Evolutionary conservation across 208 protist species (phyloP).

Genomic region (Acanthamoeba polyphaga): DNA sequence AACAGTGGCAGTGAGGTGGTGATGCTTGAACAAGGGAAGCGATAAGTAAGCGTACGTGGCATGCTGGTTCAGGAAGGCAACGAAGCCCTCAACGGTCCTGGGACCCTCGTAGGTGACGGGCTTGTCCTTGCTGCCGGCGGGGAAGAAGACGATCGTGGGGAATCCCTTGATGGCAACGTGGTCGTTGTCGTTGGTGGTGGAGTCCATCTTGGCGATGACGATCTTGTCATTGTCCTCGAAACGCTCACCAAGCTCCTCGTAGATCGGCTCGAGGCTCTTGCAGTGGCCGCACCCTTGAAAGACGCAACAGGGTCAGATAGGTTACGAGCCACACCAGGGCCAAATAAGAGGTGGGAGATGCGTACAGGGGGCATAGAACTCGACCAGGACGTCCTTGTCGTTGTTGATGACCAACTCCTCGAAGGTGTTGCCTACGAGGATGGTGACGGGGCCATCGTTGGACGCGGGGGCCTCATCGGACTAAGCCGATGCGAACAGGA

Average conservation of each 20-base stretch:
- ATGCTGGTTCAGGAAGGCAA: constrained; percentile 75
- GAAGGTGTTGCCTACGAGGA: constrained; percentile 82
- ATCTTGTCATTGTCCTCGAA: constrained; percentile 82
- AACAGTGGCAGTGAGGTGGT: not conserved
- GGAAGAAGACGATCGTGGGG: constrained; percentile 87
- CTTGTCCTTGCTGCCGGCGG: constrained; percentile 64
- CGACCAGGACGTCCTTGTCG: constrained; percentile 89
- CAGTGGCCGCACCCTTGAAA: constrained; percentile 96
- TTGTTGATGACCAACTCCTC: constrained; percentile 81
- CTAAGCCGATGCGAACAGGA: not conserved
- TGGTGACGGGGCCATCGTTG: constrained; percentile 79
- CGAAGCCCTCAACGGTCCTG: constrained; percentile 77
- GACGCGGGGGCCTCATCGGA: constrained; percentile 81
- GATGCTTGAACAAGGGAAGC: not conserved
- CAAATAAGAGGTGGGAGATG: not conserved
- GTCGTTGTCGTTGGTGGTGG: constrained; percentile 85
- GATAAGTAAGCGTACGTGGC: constrained; percentile 1
- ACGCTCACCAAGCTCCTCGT: constrained; percentile 84
- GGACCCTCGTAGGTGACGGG: constrained; percentile 77
- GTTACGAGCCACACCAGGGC: not conserved
- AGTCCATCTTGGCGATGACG: constrained; percentile 88
- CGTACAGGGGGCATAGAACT: constrained; percentile 95
- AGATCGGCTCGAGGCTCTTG: constrained; percentile 85
- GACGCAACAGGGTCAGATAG: not conserved
- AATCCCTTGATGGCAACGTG: constrained; percentile 83